A percentile compares a stretch with the other conserved stretches of the same genome.
Conservation (phyloP, 2,329 filamentous ascomycete genomes). For the Colletotrichum tropicicola region DNA sequence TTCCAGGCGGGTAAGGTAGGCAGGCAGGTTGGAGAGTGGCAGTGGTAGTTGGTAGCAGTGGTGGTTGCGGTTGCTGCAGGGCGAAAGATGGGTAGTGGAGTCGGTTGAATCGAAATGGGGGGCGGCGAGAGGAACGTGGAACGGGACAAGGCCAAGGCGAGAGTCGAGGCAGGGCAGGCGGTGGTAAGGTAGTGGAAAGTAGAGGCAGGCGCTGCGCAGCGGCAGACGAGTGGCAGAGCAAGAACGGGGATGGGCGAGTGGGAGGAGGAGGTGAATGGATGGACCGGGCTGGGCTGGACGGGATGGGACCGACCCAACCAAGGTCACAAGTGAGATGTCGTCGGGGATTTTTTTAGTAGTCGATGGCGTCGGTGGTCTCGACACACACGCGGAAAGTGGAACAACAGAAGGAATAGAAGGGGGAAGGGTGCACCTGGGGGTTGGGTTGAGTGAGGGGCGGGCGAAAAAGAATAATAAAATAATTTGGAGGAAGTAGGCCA, state of each 20-base stretch:
- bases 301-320: constrained; percentile 17
- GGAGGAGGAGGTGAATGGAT: background rate
- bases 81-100: constrained; percentile 29
- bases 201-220: background rate
- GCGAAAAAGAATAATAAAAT: background rate
- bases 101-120: constrained; percentile 27
- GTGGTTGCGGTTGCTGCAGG: constrained; percentile 29
- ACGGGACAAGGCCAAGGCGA: background rate
- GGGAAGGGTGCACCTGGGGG: background rate
- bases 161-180: background rate
- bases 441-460: background rate
- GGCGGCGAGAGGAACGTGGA: constrained; percentile 18
- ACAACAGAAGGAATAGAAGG: constrained; percentile 15
- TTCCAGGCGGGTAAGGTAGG: constrained; percentile 27
- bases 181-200: background rate
- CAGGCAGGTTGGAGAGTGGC: constrained; percentile 23
- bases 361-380: constrained; percentile 26
- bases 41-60: constrained; percentile 25
- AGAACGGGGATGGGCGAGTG: background rate
- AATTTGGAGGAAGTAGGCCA: background rate
- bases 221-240: background rate
- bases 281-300: background rate
- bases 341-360: constrained; percentile 27
- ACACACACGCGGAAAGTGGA: constrained; percentile 25
- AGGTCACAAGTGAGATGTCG: constrained; percentile 26